Conservation (phyloP, 1,284 basidiomycete genomes). For the Flammula alnicola region DNA sequence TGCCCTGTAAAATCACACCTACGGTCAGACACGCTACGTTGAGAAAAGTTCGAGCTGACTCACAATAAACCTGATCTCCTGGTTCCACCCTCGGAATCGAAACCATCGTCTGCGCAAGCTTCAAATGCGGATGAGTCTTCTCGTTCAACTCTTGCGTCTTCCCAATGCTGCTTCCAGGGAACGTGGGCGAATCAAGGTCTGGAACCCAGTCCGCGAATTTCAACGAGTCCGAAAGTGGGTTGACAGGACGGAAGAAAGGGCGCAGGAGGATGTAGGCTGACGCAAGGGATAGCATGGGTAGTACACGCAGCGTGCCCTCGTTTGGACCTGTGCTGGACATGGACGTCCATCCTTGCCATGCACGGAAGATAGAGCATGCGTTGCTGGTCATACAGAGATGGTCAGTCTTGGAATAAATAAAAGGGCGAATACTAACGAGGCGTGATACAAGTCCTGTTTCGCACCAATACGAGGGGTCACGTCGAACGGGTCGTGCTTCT, state of each 20-base stretch:
- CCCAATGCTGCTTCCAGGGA: slow-evolving; percentile 66
- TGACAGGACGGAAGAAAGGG: slow-evolving; percentile 67
- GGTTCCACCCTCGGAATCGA: slow-evolving; percentile 62
- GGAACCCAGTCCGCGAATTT: slow-evolving; percentile 62
- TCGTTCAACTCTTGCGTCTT: slow-evolving; percentile 69
- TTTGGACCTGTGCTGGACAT: slow-evolving; percentile 64
- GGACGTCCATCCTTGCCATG: slow-evolving; percentile 79
- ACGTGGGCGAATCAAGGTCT: slow-evolving; percentile 59
- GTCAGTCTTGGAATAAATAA: neutral
- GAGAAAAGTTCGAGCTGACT: slow-evolving; percentile 21
- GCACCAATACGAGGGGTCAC: slow-evolving; percentile 55
- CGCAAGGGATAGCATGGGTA: slow-evolving; percentile 37
- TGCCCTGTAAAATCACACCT: slow-evolving; percentile 46
- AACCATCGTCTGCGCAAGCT: slow-evolving; percentile 56
- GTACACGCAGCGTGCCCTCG: slow-evolving; percentile 57
- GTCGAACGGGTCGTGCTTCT: slow-evolving; percentile 63
- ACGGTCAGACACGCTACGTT: neutral
- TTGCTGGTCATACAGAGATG: slow-evolving; percentile 40
- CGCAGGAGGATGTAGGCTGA: slow-evolving; percentile 74
- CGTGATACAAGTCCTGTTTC: slow-evolving; percentile 59
- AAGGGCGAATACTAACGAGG: slow-evolving; percentile 40
- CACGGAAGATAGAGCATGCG: slow-evolving; percentile 77
- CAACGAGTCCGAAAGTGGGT: slow-evolving; percentile 32
- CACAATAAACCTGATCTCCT: slow-evolving; percentile 80
- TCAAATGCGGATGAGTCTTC: slow-evolving; percentile 72